Evolutionary conservation across 2,329 filamentous ascomycete species (phyloP).

Genomic region (Calonectria naviculata): DNA sequence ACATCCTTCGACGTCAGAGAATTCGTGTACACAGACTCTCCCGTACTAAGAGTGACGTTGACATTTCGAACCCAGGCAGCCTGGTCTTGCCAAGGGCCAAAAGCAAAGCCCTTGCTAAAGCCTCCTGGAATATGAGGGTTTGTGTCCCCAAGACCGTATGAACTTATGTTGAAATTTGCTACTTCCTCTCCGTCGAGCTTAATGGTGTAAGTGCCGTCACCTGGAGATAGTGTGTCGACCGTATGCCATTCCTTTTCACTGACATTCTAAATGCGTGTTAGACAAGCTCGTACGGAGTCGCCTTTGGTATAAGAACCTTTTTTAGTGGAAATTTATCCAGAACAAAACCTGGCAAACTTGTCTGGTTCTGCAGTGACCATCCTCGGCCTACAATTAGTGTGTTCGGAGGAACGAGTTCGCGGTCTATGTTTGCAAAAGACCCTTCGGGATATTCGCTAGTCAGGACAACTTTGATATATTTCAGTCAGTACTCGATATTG

Average conservation of each 20-base stretch:
- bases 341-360: background rate
- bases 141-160: background rate
- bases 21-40: background rate
- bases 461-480: background rate
- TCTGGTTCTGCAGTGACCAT: background rate
- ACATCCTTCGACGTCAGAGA: background rate
- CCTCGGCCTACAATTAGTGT: background rate
- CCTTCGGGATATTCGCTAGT: background rate
- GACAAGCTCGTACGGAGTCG: accelerated
- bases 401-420: background rate
- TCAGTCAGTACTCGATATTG: no score
- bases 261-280: background rate
- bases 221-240: background rate
- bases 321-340: background rate
- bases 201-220: background rate
- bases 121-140: background rate
- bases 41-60: background rate
- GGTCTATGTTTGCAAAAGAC: background rate
- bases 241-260: background rate
- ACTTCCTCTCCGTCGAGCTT: background rate
- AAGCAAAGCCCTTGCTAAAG: background rate
- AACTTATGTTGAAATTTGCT: background rate
- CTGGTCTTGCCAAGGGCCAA: slow-evolving; percentile 11
- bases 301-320: background rate
- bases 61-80: slow-evolving; percentile 3